Conservation (phyloP, 495 filamentous ascomycete genomes). For the Alectoria sarmentosa region DNA sequence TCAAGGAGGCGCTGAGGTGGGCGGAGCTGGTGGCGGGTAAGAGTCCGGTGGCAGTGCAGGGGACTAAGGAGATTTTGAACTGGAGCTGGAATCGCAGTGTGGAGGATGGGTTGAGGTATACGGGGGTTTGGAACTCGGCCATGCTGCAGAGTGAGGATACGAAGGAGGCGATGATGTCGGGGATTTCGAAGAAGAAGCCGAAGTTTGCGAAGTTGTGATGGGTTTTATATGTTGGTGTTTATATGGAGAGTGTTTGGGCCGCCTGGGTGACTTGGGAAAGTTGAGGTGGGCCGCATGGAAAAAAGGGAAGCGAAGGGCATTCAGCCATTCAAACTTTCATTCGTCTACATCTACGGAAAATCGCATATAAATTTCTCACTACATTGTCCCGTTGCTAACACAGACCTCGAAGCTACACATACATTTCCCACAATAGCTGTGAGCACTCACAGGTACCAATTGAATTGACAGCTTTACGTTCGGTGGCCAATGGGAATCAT, state of each 20-base stretch:
- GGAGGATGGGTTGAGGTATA: conserved; percentile 76
- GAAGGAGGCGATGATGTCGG: conserved; percentile 61
- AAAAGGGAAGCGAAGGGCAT: no score
- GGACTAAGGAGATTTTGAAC: conserved; percentile 90
- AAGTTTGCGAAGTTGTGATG: conserved; percentile 77
- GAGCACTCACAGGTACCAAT: no score
- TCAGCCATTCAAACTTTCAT: no score
- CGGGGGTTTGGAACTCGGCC: conserved; percentile 76
- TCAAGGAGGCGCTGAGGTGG: conserved; percentile 57
- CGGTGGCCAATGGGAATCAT: no score
- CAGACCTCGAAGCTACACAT: no score
- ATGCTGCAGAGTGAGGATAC: conserved; percentile 80
- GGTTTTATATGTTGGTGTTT: neutral
- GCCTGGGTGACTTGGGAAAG: neutral
- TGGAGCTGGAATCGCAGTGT: conserved; percentile 72
- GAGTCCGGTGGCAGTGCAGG: conserved; percentile 86
- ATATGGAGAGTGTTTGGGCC: neutral
- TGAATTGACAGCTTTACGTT: no score
- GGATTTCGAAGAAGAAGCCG: conserved; percentile 70
- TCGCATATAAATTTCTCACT: no score
- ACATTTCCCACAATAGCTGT: no score
- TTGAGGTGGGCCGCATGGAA: no score
- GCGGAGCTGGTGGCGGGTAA: conserved; percentile 65
- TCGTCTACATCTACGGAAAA: no score
- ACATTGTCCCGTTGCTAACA: no score